phyloP scores from a whole-genome alignment of 1,284 basidiomycete species.

The Irpex lacteus region DNA sequence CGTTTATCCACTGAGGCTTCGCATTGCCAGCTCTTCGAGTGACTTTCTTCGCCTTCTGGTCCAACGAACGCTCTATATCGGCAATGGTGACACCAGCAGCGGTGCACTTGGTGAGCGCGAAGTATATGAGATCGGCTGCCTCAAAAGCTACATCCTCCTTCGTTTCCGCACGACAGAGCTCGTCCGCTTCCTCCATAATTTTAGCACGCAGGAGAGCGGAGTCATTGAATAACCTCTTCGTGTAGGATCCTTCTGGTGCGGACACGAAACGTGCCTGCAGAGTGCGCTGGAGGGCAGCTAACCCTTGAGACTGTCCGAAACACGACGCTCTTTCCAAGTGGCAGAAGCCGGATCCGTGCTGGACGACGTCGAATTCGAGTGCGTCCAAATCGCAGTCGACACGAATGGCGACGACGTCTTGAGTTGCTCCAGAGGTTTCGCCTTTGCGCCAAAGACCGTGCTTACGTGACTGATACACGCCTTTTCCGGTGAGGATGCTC shows the following conservation, averaged over 20 bases:
- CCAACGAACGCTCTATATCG: slow-evolving; percentile 86
- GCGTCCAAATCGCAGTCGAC: slow-evolving; percentile 94
- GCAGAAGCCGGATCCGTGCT: slow-evolving; percentile 93
- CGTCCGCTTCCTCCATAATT: slow-evolving; percentile 98
- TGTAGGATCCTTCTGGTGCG: slow-evolving; percentile 93
- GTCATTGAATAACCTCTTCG: slow-evolving; percentile 85
- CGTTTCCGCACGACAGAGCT: slow-evolving; percentile 84
- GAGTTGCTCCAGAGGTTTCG: slow-evolving; percentile 92
- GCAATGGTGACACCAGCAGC: slow-evolving; percentile 80
- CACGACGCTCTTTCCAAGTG: slow-evolving; percentile 87
- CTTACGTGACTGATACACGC: slow-evolving; percentile 95
- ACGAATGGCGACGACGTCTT: slow-evolving; percentile 81
- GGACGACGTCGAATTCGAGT: slow-evolving; percentile 89
- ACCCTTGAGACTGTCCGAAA: slow-evolving; percentile 77
- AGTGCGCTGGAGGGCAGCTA: slow-evolving; percentile 83
- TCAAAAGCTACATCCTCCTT: slow-evolving; percentile 93
- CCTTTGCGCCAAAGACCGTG: slow-evolving; percentile 98
- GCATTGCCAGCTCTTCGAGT: slow-evolving; percentile 91
- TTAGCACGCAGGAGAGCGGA: slow-evolving; percentile 83
- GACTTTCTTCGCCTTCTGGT: slow-evolving; percentile 86
- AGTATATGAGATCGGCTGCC: slow-evolving; percentile 95
- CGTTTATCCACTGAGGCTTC: slow-evolving; percentile 78
- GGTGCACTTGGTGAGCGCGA: slow-evolving; percentile 87
- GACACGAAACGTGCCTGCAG: slow-evolving; percentile 70
- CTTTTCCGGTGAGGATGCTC: slow-evolving; percentile 86